Evolutionary conservation across 805 yeast species (phyloP), one percentile per base, ranked within the genome.

Genomic region (Barnettozyma californica): DNA sequence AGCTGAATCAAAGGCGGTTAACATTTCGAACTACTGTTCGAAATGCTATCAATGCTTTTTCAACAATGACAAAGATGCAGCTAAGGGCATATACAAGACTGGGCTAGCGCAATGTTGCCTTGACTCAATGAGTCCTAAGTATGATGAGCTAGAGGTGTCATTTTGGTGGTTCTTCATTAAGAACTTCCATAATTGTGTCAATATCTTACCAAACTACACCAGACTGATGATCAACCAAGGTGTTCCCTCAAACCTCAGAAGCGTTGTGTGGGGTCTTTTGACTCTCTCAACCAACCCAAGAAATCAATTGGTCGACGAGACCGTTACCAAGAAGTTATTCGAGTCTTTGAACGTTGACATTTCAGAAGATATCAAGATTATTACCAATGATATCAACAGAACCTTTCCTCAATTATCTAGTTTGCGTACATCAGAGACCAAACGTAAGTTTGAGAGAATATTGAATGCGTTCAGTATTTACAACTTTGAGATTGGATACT

Each of bases 401-500:
- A 81, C 87, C 0, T 82, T 80, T 59, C 86, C 87, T 2, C 66
- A 70, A 19, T 66, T 81, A 19, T 64, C 65, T 1, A 71, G 77
- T 59, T 80, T 82, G 63, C 65, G 68, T 40, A 62, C 68, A 29
- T 66, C 61, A 16, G 65, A 67, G 18, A 73, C 69, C 14, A 59
- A 76, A 46, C 52, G 58, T 9, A 68, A 69, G 53, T 73, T 81
- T 48, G 80, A 79, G 35, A 74, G 75, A 25, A 74, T 81, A 27
- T 67, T 81, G 51, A 78, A 81, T 48, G 86, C 84, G 1, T 81
- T 77, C 56, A 78, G 82, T 43, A 77, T 80, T 53, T 81, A 78
- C 58, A 86, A 81, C 63, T 73, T 74, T 45, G 83, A 81, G 54
- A 76, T 81, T 54, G 87, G 87, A 10, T 81, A 81, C 58, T 81